Percentiles rank a stretch among this genome's conserved stretches.
Evolutionary conservation across 2,329 filamentous ascomycete genomes (phyloP).

Genomic region (Colletotrichum brevisporum): DNA sequence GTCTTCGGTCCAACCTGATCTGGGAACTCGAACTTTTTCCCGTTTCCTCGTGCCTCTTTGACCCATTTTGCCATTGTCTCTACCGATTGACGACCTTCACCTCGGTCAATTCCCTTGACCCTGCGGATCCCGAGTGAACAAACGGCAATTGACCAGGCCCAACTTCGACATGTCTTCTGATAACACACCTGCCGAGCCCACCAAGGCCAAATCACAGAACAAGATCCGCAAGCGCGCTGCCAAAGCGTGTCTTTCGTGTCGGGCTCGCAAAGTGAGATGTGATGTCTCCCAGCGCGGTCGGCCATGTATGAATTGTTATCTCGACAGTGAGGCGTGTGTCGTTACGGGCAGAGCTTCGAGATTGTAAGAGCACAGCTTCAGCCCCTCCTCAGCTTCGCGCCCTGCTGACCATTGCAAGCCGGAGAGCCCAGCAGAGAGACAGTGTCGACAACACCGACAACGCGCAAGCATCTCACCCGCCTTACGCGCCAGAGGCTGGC

Average conservation of each 20-base stretch:
- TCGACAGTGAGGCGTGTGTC: conserved; percentile 62
- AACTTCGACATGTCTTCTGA: conserved; percentile 37
- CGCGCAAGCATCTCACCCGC: conserved; percentile 47
- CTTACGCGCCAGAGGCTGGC: conserved; percentile 46
- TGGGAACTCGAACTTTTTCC: conserved; percentile 23
- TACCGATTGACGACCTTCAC: conserved; percentile 28
- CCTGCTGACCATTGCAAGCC: conserved; percentile 41
- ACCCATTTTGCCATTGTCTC: conserved; percentile 24
- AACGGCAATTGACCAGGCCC: not conserved
- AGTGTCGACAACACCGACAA: conserved; percentile 47
- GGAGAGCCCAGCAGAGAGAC: conserved; percentile 47
- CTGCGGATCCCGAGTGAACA: conserved; percentile 4
- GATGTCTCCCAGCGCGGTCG: conserved; percentile 63
- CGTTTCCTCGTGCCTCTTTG: conserved; percentile 28
- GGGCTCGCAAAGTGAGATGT: conserved; percentile 65
- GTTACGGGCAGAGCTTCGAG: conserved; percentile 56
- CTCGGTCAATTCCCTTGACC: conserved; percentile 18
- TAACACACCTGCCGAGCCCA: conserved; percentile 42
- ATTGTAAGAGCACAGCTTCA: conserved; percentile 49
- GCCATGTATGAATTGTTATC: conserved; percentile 67
- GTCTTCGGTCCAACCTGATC: conserved; percentile 33
- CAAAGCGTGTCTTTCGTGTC: conserved; percentile 66
- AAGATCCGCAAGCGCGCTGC: conserved; percentile 61
- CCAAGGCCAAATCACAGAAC: conserved; percentile 49
- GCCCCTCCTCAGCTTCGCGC: not conserved